Conservation (phyloP, 768 basidiomycete genomes). For the Lactarius quietus region DNA sequence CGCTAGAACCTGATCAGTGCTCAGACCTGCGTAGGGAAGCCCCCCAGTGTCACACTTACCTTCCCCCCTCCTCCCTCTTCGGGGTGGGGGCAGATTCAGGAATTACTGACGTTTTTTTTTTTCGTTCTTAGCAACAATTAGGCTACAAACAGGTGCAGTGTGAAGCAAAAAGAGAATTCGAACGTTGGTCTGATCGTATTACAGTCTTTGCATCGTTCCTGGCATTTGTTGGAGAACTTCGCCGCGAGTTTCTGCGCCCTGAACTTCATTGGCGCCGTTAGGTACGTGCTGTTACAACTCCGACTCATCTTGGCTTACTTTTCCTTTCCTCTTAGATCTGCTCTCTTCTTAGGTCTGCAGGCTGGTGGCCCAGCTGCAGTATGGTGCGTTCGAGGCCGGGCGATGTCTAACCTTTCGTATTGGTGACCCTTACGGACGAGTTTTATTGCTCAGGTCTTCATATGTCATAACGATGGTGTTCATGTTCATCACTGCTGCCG, state of each 20-base stretch:
- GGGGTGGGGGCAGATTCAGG: slow-evolving; percentile 37
- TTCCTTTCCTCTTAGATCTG: slow-evolving; percentile 45
- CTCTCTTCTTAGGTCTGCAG: slow-evolving; percentile 74
- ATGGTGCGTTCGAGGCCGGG: slow-evolving; percentile 46
- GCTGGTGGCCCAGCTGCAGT: slow-evolving; percentile 87
- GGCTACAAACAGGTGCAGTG: slow-evolving; percentile 73
- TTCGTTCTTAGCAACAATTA: slow-evolving; percentile 51
- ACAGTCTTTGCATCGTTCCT: slow-evolving; percentile 83
- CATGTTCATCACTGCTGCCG: slow-evolving; percentile 83
- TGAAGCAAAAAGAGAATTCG: neutral
- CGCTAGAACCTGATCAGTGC: slow-evolving; percentile 97
- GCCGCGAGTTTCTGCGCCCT: slow-evolving; percentile 86
- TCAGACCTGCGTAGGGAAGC: slow-evolving; percentile 99
- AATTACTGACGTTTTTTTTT: slow-evolving; percentile 50
- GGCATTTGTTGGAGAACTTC: slow-evolving; percentile 81
- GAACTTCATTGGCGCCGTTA: slow-evolving; percentile 85
- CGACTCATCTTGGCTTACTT: slow-evolving; percentile 17
- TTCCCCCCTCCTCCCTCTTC: slow-evolving; percentile 38
- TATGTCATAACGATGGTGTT: slow-evolving; percentile 79
- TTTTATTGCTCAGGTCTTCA: slow-evolving; percentile 61
- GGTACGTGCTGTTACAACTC: slow-evolving; percentile 42
- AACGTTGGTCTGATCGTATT: neutral
- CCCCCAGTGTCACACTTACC: slow-evolving; percentile 61
- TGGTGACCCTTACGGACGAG: neutral
- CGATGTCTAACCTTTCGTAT: neutral